These are phyloP conservation scores for Hemileccinum rubropunctum DNA, from an alignment of 768 basidiomycete genomes.

Conservation along the genomic window DNA sequence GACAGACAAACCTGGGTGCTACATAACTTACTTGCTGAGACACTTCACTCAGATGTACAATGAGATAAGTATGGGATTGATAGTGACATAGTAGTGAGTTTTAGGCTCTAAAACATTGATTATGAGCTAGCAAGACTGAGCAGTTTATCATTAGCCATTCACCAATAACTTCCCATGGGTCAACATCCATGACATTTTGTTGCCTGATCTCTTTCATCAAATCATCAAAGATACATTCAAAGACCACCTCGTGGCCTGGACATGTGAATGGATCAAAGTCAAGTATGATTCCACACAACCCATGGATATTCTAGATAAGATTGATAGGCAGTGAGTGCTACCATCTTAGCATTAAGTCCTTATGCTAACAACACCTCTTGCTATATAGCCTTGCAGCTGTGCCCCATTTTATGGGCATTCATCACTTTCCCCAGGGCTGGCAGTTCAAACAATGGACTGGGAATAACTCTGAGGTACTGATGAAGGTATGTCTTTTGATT, in stretches of 20 bases:
- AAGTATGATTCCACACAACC: background rate
- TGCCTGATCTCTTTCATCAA: background rate
- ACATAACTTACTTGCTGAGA: background rate
- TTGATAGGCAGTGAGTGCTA: slow-evolving; percentile 23
- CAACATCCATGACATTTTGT: slow-evolving; percentile 26
- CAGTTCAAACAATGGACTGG: slow-evolving; percentile 38
- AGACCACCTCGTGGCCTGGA: background rate
- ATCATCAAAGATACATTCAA: background rate
- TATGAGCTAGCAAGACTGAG: too few relatives aligned
- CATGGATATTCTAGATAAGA: slow-evolving; percentile 24
- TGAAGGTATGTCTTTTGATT: slow-evolving; percentile 29
- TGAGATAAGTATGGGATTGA: slow-evolving; percentile 29
- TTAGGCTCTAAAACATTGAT: background rate
- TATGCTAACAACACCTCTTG: too few relatives aligned
- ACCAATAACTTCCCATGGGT: slow-evolving; percentile 30
- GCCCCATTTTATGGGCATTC: slow-evolving; percentile 27
- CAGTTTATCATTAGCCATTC: slow-evolving; percentile 26
- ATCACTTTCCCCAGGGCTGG: slow-evolving; percentile 29
- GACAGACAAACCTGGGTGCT: background rate
- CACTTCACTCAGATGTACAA: slow-evolving; percentile 1
- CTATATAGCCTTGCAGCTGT: slow-evolving; percentile 26
- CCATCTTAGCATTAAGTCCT: background rate
- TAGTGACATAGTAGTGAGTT: slow-evolving; percentile 6
- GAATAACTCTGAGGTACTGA: slow-evolving; percentile 36
- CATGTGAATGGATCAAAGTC: background rate